Evolutionary conservation across 179 eudicot species (phyloP).

Genomic region (Spinacia oleracea): DNA sequence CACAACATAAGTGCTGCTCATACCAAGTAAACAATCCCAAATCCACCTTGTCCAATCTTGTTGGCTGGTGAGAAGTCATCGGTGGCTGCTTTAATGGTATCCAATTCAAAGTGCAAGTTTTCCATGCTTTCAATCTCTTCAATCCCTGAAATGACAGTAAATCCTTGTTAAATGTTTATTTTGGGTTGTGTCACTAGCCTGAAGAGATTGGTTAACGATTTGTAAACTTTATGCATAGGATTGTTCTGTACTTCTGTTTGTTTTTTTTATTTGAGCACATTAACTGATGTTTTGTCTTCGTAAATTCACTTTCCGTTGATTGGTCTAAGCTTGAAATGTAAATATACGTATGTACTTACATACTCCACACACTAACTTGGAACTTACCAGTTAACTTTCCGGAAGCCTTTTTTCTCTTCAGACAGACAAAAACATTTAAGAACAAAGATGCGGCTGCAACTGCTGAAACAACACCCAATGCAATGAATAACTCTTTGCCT

Average conservation of each 20-base stretch:
- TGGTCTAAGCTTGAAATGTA: neutral
- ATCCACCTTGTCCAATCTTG: conserved; percentile 59
- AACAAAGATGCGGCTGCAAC: conserved; percentile 26
- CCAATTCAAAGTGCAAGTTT: conserved; percentile 39
- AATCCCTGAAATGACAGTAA: conserved; percentile 24
- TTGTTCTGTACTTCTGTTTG: too few species aligned
- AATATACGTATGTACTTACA: neutral
- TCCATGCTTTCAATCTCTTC: conserved; percentile 35
- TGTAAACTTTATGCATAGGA: neutral
- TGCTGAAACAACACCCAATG: conserved; percentile 20
- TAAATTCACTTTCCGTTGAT: neutral
- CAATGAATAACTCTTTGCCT: conserved; percentile 15
- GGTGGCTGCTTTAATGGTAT: conserved; percentile 43
- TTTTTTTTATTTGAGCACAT: neutral
- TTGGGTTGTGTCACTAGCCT: neutral
- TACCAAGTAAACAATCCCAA: conserved; percentile 60
- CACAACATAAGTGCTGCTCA: neutral
- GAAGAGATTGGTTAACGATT: neutral
- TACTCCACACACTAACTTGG: neutral
- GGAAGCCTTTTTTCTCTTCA: conserved; percentile 9
- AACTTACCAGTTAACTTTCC: conserved; percentile 22
- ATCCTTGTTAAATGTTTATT: neutral
- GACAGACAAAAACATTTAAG: conserved; percentile 9
- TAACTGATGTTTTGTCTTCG: neutral
- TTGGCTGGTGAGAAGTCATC: conserved; percentile 39